Percentiles rank a stretch among this genome's conserved stretches.
Conservation (phyloP, 2,329 filamentous ascomycete genomes). For the Cladosporium halotolerans region DNA sequence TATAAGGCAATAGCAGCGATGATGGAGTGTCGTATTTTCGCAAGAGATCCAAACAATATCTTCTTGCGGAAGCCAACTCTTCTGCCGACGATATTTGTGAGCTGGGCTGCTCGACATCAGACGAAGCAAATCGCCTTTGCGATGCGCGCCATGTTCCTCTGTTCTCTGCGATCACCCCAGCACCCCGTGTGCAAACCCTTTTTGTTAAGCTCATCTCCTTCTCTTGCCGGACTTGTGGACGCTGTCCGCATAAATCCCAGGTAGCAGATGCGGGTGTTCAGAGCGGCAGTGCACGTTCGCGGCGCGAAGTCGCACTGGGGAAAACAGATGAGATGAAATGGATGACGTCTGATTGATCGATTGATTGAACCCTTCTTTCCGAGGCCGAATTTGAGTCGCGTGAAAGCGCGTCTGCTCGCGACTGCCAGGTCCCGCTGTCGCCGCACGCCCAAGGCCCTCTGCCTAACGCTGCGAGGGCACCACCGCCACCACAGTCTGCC, state of each 20-base stretch:
- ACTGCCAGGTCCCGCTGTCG: neutral
- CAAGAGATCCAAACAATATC: slow-evolving; percentile 55
- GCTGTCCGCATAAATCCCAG: too few relatives aligned
- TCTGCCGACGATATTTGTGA: slow-evolving; percentile 20
- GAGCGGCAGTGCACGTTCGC: too few relatives aligned
- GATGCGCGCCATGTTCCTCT: neutral
- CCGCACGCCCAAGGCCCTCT: neutral
- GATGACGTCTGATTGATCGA: neutral
- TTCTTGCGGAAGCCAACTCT: slow-evolving; percentile 50
- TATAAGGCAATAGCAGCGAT: slow-evolving; percentile 76
- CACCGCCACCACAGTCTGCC: neutral
- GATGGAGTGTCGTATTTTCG: slow-evolving; percentile 83
- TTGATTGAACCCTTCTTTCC: neutral
- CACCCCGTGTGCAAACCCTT: neutral
- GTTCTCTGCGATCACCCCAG: neutral
- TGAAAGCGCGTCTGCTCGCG: slow-evolving; percentile 2
- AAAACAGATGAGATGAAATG: neutral
- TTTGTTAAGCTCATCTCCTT: slow-evolving; percentile 1
- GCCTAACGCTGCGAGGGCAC: too few relatives aligned
- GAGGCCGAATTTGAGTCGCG: slow-evolving; percentile 5
- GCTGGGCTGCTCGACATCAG: slow-evolving; percentile 20
- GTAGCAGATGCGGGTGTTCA: too few relatives aligned
- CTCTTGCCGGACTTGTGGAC: neutral
- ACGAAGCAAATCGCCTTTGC: slow-evolving; percentile 17
- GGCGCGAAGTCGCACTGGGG: too few relatives aligned